Percentiles rank a stretch among this genome's conserved stretches.
phyloP scores from a whole-genome alignment of 257 asterid species.

The Solanum tacnaense region DNA sequence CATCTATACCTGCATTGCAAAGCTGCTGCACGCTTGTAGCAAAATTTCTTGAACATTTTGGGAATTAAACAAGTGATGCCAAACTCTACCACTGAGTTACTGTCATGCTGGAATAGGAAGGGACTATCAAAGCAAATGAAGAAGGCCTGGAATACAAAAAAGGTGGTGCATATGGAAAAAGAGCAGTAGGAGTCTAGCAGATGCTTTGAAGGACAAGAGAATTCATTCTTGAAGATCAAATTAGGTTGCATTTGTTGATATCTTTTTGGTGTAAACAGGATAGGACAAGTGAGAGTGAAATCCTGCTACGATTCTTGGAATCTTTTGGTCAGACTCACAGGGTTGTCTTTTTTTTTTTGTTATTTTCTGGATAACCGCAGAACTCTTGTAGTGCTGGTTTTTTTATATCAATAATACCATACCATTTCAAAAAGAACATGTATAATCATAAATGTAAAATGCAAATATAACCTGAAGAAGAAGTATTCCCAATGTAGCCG shows the following conservation, averaged over 20 bases:
- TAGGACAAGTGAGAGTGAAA: neutral
- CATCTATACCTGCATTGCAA: neutral
- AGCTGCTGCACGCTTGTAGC: neutral
- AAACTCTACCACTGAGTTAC: neutral
- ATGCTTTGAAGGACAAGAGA: neutral
- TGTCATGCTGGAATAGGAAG: neutral
- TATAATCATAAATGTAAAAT: neutral
- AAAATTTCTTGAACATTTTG: neutral
- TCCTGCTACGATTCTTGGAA: neutral
- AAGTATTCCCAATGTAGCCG: conserved; percentile 96
- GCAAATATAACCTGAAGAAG: conserved; percentile 62
- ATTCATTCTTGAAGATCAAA: neutral
- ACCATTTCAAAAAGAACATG: neutral
- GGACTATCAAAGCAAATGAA: neutral
- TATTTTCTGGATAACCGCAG: neutral
- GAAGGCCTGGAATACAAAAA: neutral
- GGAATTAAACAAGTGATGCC: neutral
- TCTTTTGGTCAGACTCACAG: neutral
- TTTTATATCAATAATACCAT: neutral
- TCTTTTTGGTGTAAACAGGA: neutral
- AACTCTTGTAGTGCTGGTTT: neutral
- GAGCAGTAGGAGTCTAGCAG: neutral
- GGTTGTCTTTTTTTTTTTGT: neutral
- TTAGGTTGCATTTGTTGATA: neutral
- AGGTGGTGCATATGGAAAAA: neutral